Conservation (phyloP, 108 stramenopile genomes). For the Ochromonas danica region DNA sequence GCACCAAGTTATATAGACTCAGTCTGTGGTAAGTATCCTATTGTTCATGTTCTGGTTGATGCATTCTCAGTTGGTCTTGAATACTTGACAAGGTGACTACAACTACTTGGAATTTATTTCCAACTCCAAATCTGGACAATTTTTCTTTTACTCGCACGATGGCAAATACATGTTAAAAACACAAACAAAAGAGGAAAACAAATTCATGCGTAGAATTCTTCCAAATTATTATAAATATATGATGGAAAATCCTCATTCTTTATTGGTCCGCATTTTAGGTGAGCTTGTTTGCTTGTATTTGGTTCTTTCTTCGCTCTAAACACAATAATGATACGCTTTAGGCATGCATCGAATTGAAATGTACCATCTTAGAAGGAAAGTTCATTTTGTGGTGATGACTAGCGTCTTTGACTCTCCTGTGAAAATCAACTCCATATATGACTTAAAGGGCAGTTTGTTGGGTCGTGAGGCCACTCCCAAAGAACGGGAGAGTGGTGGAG, state of each 20-base stretch:
- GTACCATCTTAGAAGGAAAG: constrained; percentile 79
- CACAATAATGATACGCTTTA: neutral
- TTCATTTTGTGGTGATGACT: constrained; percentile 91
- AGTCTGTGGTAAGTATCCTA: constrained; percentile 71
- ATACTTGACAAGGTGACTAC: constrained; percentile 66
- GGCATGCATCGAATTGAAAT: constrained; percentile 98
- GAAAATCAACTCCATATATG: constrained; percentile 73
- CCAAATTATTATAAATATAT: constrained; percentile 94
- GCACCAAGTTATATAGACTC: constrained; percentile 85
- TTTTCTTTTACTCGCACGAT: constrained; percentile 98
- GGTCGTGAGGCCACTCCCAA: constrained; percentile 65
- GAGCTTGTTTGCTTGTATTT: no score
- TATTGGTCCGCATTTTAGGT: constrained; percentile 78
- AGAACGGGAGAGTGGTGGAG: constrained; percentile 49
- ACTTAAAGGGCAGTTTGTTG: constrained; percentile 78
- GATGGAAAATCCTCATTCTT: constrained; percentile 80
- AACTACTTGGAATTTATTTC: constrained; percentile 98
- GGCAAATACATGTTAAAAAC: constrained; percentile 95
- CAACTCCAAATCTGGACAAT: constrained; percentile 95
- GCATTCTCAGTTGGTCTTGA: neutral
- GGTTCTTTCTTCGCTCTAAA: no score
- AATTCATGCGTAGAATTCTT: constrained; percentile 82
- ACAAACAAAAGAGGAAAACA: constrained; percentile 93
- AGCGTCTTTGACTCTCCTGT: constrained; percentile 77
- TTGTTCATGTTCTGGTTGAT: neutral